These are phyloP conservation scores for Oryza glumipatula DNA, from an alignment of 176 grass and related monocot genomes.

Conservation along the genomic window DNA sequence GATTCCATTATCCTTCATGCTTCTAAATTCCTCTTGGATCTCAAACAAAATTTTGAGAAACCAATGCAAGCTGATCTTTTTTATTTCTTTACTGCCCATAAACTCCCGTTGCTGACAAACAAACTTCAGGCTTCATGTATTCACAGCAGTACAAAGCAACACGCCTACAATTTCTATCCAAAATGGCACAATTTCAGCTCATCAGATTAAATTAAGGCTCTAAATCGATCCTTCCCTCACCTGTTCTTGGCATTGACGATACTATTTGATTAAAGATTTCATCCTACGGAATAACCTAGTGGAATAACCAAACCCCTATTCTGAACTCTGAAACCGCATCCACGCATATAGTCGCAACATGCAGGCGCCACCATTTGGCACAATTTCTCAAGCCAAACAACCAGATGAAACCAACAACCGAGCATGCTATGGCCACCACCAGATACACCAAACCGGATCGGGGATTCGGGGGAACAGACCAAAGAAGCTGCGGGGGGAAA, in stretches of 20 bases:
- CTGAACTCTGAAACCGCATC: neutral
- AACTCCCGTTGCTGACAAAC: neutral
- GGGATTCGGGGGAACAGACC: neutral
- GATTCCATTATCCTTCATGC: neutral
- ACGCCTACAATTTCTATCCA: neutral
- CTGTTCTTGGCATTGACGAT: neutral
- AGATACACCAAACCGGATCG: neutral
- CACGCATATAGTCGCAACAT: neutral
- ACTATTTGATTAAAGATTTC: neutral
- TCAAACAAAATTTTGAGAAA: neutral
- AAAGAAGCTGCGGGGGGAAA: neutral
- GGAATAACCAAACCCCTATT: slow-evolving; percentile 19
- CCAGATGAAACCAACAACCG: neutral
- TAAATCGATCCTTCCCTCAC: neutral
- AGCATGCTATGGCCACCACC: neutral
- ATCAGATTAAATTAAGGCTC: slow-evolving; percentile 5
- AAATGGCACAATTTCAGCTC: neutral
- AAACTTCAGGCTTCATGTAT: neutral
- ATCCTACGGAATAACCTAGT: neutral
- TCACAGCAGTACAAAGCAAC: slow-evolving; percentile 5
- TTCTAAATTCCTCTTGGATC: neutral
- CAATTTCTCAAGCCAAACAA: neutral
- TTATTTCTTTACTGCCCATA: neutral
- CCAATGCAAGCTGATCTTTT: neutral
- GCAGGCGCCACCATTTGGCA: neutral